These are phyloP conservation scores for Lyophyllum atratum DNA, from an alignment of 768 basidiomycete species.

Conservation along the genomic window DNA sequence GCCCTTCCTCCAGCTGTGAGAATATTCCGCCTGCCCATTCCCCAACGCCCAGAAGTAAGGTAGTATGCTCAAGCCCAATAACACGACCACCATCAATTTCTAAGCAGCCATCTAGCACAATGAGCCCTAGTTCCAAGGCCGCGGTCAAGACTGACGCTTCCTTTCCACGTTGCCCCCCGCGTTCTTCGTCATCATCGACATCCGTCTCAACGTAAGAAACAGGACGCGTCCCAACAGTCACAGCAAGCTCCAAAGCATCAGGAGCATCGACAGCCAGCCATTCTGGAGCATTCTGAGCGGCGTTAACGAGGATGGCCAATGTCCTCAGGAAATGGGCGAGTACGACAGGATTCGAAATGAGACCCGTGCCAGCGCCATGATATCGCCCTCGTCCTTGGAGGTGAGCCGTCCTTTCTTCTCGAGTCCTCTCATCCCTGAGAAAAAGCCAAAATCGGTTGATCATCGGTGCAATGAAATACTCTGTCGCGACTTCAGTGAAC, in stretches of 20 bases:
- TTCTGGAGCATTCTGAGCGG: conserved; percentile 75
- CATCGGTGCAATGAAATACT: conserved; percentile 86
- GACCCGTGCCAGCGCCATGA: conserved; percentile 74
- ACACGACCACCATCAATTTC: conserved; percentile 78
- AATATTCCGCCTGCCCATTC: conserved; percentile 85
- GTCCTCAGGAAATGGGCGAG: conserved; percentile 78
- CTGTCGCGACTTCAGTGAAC: conserved; percentile 78
- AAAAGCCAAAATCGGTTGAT: conserved; percentile 96
- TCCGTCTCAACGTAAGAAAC: conserved; percentile 45
- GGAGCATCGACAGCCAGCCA: conserved; percentile 85
- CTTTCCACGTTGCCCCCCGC: conserved; percentile 37
- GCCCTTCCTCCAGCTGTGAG: conserved; percentile 61
- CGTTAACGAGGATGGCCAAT: conserved; percentile 78
- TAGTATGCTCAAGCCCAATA: conserved; percentile 74
- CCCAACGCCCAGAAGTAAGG: conserved; percentile 65
- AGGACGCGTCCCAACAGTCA: conserved; percentile 73
- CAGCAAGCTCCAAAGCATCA: conserved; percentile 78
- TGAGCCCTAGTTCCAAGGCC: conserved; percentile 75
- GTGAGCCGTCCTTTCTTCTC: conserved; percentile 69
- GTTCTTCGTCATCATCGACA: conserved; percentile 36
- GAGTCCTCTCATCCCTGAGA: conserved; percentile 78
- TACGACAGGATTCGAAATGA: conserved; percentile 78
- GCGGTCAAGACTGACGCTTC: conserved; percentile 76
- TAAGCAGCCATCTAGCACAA: conserved; percentile 72
- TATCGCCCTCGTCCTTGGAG: conserved; percentile 59